These are phyloP conservation scores for Phytophthora melonis DNA, from an alignment of 352 stramenopile species.

Conservation along the genomic window DNA sequence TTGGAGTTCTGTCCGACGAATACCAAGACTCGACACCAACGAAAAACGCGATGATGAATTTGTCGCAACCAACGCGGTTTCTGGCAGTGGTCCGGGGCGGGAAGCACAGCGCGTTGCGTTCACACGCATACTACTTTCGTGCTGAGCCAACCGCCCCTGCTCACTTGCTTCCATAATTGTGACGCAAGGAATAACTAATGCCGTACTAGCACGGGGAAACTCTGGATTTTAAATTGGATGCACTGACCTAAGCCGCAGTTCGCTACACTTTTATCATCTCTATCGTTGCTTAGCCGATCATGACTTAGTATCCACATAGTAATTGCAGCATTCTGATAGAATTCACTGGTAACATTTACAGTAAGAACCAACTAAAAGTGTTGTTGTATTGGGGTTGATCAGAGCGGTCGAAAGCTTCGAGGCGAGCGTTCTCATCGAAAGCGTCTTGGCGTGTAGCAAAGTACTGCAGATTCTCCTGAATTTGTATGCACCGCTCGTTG, in stretches of 20 bases:
- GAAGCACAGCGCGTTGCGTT: not conserved
- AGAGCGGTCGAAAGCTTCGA: not conserved
- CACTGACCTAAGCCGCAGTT: too few relatives aligned
- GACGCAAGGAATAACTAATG: not conserved
- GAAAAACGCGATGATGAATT: conserved; percentile 16
- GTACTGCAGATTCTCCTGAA: too few relatives aligned
- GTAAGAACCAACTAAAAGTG: too few relatives aligned
- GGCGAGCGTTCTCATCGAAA: not conserved
- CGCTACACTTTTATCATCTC: too few relatives aligned
- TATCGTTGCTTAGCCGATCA: too few relatives aligned
- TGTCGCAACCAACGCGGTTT: conserved; percentile 1
- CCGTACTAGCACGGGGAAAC: not conserved
- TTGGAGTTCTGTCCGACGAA: not conserved
- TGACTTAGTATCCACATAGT: too few relatives aligned
- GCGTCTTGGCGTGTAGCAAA: not conserved
- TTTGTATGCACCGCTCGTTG: too few relatives aligned
- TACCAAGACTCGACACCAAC: conserved; percentile 3
- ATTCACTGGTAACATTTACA: too few relatives aligned
- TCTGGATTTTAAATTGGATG: not conserved
- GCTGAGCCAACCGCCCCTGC: not conserved
- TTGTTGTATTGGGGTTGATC: too few relatives aligned
- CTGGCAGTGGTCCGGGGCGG: conserved; percentile 3
- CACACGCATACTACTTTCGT: conserved; percentile 10
- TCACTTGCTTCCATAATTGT: too few relatives aligned
- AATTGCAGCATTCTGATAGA: too few relatives aligned